A percentile compares a stretch with the other conserved stretches of the same genome.
phyloP scores from a whole-genome alignment of 75 land plant genomes.

The Larix kaempferi region DNA sequence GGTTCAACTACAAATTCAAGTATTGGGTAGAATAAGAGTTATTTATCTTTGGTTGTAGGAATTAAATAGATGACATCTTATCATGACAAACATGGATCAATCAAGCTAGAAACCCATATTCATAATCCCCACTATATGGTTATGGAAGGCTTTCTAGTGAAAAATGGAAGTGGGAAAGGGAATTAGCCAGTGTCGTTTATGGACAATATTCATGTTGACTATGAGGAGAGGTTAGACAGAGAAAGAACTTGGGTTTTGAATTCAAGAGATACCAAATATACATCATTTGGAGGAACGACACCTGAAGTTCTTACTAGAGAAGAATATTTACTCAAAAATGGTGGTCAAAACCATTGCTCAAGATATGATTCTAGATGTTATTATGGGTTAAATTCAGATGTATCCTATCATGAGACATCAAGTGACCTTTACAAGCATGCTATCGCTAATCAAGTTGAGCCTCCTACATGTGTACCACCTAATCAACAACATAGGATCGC shows the following conservation, averaged over 20 bases:
- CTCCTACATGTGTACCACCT: neutral
- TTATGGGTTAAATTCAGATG: too few species aligned
- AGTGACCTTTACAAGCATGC: too few species aligned
- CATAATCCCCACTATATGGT: neutral
- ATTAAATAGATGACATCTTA: neutral
- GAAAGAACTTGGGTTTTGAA: conserved; percentile 8
- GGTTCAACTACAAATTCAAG: neutral
- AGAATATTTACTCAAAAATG: too few species aligned
- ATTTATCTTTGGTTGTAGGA: neutral
- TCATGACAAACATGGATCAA: neutral
- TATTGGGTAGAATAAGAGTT: neutral
- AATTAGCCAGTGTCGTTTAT: neutral
- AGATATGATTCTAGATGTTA: too few species aligned
- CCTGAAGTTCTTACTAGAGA: neutral
- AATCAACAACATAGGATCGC: neutral
- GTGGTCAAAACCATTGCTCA: too few species aligned
- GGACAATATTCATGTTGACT: neutral
- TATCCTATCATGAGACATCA: too few species aligned
- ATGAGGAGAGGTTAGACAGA: neutral
- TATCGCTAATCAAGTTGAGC: too few species aligned
- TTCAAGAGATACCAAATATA: neutral
- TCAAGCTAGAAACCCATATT: neutral
- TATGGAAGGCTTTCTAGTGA: neutral
- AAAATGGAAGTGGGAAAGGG: neutral
- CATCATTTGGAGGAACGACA: neutral